A percentile compares a stretch with the other conserved stretches of the same genome.
phyloP scores from a whole-genome alignment of 1,284 basidiomycete species.

The Pterulicium gracile region DNA sequence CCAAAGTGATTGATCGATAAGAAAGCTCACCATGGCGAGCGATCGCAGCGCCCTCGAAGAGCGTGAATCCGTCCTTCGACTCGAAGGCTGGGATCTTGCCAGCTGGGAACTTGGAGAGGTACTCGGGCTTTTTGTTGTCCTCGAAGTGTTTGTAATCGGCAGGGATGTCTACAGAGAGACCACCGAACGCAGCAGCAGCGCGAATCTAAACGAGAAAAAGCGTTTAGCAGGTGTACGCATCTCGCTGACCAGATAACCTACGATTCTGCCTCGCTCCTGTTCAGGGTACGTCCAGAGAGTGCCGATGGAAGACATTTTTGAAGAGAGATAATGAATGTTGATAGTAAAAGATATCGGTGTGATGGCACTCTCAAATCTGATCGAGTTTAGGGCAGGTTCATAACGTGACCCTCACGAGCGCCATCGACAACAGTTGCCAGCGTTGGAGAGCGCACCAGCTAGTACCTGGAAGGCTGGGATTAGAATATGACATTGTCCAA shows the following conservation, averaged over 20 bases:
- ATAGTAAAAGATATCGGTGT: neutral
- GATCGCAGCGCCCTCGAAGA: slow-evolving; percentile 77
- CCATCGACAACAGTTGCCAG: neutral
- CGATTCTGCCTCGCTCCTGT: slow-evolving; percentile 36
- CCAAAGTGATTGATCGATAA: slow-evolving; percentile 20
- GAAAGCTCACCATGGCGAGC: slow-evolving; percentile 78
- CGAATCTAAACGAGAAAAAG: slow-evolving; percentile 38
- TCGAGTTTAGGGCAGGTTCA: neutral
- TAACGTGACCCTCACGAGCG: neutral
- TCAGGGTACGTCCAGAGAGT: slow-evolving; percentile 45
- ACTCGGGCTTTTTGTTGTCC: slow-evolving; percentile 73
- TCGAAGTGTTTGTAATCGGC: slow-evolving; percentile 51
- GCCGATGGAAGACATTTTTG: slow-evolving; percentile 44
- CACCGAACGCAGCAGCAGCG: slow-evolving; percentile 63
- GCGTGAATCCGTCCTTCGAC: slow-evolving; percentile 65
- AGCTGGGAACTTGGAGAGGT: slow-evolving; percentile 69
- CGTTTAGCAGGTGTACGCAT: slow-evolving; percentile 5
- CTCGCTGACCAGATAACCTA: slow-evolving; percentile 22
- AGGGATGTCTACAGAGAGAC: slow-evolving; percentile 54
- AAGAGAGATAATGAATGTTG: slow-evolving; percentile 1
- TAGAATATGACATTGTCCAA: too few relatives aligned
- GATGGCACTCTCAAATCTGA: neutral
- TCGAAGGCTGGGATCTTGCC: slow-evolving; percentile 85
- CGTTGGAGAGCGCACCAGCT: too few relatives aligned
- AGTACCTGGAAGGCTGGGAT: too few relatives aligned